Base-by-base conservation (phyloP, 345 rosid species). In the Alliaria petiolata region DNA sequence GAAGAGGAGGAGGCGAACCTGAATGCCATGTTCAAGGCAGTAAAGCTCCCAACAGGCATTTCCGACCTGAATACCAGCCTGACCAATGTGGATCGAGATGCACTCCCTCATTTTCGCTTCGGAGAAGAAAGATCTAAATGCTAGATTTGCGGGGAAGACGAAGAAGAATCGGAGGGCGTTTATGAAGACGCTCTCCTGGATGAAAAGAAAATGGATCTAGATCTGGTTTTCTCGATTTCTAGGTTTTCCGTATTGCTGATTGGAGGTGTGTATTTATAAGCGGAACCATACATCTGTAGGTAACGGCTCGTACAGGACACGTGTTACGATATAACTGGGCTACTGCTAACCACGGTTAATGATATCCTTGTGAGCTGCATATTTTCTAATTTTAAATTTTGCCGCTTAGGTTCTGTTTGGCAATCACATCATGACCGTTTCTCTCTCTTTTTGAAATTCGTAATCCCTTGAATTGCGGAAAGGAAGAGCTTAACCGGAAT, bases 21-120 rank as follows among this genome's bases (percentile, higher is more conserved):
- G 90, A 46, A 88, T 84, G 25, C 93, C 93, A 66, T 85, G 90
- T 68, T 86, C 93, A 60, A 87, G 76, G 49, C 80, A 71, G 66
- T 76, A 71, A 82, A 87, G 89, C 71, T 87, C 92, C 92, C 92
- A 87, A 62, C 93, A 87, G 46, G 93, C 88, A 52, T 87, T 87
- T 44, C 93, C 90, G 65, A 87, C 93, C 81, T 87, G 93, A 53
- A 87, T 87, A 65, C 93, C 90, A 51, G 93, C 93, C 66, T 87
- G 90, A 39, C 93, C 93, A 59, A 87, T 87, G 84, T 87, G 93
- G 75, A 87, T 78, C 34, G 90, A 85, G 43, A 85, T 87, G 79
- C 92, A 87, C 78, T 87, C 92, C 51, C 93, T 84, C 93, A 87
- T 87, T 69, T 68, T 68, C 69, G 79, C 31, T 67, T 67, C 69